These are phyloP conservation scores for Arctostaphylos glauca DNA, from an alignment of 148 eudicot species.

Conservation along the genomic window DNA sequence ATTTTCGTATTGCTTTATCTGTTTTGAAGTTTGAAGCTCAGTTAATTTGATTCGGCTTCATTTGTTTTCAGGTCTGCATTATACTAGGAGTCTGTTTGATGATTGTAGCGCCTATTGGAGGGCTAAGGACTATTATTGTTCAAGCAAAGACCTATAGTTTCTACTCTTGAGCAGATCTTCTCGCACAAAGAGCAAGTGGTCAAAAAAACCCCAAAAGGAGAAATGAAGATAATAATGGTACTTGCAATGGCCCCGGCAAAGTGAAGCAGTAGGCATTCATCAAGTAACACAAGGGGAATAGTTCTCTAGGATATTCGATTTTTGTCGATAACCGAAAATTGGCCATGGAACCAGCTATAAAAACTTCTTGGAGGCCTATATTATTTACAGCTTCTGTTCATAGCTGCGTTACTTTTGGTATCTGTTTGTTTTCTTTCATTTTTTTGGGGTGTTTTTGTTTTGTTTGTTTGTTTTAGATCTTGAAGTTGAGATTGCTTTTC, in stretches of 20 bases:
- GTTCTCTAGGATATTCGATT: not conserved
- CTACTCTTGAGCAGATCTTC: conserved; percentile 6
- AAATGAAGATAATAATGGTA: not conserved
- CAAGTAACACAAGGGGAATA: not conserved
- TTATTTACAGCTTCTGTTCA: not conserved
- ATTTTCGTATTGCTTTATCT: not conserved
- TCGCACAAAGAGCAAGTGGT: not conserved
- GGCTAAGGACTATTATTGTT: conserved; percentile 23
- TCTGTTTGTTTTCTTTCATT: not conserved
- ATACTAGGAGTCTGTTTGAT: conserved; percentile 25
- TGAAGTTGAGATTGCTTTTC: not conserved
- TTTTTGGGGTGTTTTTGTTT: not conserved
- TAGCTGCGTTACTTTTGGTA: not conserved
- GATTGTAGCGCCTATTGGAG: conserved; percentile 33
- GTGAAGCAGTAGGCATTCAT: not conserved
- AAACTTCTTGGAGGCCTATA: not conserved
- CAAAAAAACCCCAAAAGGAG: not conserved
- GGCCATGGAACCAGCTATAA: not conserved
- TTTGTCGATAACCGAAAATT: not conserved
- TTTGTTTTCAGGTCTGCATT: conserved; percentile 25
- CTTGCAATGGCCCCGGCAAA: not conserved
- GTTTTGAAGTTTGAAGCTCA: not conserved
- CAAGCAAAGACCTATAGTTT: conserved; percentile 21
- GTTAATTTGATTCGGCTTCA: not conserved
- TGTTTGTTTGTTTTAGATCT: not conserved